Evolutionary conservation across 1,139 yeast species (phyloP), one percentile per base, ranked within the genome.

Genomic region (Candida sojae): DNA sequence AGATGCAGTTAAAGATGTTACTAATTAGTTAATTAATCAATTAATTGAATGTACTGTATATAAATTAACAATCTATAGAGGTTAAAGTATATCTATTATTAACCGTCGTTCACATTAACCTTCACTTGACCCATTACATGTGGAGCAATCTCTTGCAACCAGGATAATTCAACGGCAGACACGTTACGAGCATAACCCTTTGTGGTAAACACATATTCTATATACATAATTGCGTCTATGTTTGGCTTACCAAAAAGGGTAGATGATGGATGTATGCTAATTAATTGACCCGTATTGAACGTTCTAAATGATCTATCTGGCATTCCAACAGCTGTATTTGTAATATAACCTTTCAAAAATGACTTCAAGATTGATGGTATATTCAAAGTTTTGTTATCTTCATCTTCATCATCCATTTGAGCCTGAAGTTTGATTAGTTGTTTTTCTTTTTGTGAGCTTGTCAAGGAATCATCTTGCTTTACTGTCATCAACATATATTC

Each of bases 301-400:
- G 98, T 91, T 61, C 96, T 77, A 68, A 86, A 95, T 3, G 96
- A 87, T 58, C 97, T 78, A 64, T 95, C 99, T 0, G 99, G 97
- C 83, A 89, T 83, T 6, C 97, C 96, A 17, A 93, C 83, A 0
- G 99, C 99, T 0, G 96, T 86, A 63, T 93, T 92, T 48, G 86
- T 79, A 30, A 89, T 78, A 59, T 79, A 93, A 0, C 99, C 99
- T 43, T 79, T 76, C 41, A 95, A 69, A 65, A 95, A 95, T 7
- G 91, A 79, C 62, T 88, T 88, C 47, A 93, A 70, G 5, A 93
- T 75, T 2, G 72, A 64, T 11, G 86, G 80, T 39, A 86, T 77
- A 54, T 85, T 85, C 46, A 81, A 57, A 25, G 77, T 64, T 11
- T 36, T 36, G 30, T 38, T 44, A 9, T 47, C 46, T 32, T 62